phyloP scores from a whole-genome alignment of 768 basidiomycete species.

The Lepiota brunneoincarnata region DNA sequence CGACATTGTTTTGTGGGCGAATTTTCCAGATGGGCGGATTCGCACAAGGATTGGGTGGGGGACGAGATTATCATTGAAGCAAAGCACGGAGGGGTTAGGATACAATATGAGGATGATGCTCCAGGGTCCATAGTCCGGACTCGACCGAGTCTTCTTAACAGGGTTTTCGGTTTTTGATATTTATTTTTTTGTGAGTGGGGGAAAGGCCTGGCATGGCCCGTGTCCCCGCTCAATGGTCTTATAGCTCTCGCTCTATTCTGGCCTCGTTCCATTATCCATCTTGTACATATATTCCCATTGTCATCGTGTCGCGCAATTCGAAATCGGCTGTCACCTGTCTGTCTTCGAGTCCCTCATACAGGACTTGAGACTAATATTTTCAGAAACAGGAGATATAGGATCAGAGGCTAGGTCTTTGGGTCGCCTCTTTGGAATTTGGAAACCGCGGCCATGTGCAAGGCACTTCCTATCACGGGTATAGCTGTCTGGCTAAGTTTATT shows the following conservation, averaged over 20 bases:
- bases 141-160: constrained; percentile 58
- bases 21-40: constrained; percentile 25
- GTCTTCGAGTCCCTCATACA: too few relatives aligned
- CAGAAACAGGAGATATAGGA: too few relatives aligned
- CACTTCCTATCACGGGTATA: too few relatives aligned
- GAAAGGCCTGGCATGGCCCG: background rate
- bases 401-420: too few relatives aligned
- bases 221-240: background rate
- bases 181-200: constrained; percentile 11
- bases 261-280: background rate
- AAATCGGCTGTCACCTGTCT: too few relatives aligned
- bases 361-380: too few relatives aligned
- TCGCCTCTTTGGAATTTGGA: too few relatives aligned
- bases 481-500: too few relatives aligned
- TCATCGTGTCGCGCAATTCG: background rate
- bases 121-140: constrained; percentile 20
- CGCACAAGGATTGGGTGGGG: constrained; percentile 31
- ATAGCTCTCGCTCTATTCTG: background rate
- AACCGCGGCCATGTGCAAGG: too few relatives aligned
- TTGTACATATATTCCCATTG: constrained; percentile 4
- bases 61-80: constrained; percentile 37
- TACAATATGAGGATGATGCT: constrained; percentile 35
- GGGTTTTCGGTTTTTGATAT: constrained; percentile 43
- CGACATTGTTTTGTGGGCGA: constrained; percentile 43
- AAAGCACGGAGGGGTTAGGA: constrained; percentile 32